These are phyloP conservation scores for Verbena officinalis DNA, from an alignment of 257 asterid species.

Conservation along the genomic window DNA sequence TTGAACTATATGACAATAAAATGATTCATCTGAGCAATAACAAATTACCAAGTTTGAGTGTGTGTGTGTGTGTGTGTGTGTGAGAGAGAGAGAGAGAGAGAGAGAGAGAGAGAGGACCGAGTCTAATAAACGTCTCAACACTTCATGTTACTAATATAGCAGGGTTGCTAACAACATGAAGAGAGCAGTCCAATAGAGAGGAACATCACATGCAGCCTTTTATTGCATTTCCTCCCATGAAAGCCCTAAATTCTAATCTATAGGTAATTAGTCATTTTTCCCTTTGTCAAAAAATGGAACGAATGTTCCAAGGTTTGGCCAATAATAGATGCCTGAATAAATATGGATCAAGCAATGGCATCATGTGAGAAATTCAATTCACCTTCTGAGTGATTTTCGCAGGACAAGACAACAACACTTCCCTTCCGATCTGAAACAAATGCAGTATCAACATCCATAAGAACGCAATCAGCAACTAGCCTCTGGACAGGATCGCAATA, in stretches of 20 bases:
- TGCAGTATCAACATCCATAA: slow-evolving; percentile 84
- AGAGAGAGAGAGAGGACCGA: background rate
- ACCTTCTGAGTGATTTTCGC: slow-evolving; percentile 79
- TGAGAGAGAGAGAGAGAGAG: too few relatives aligned
- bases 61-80: too few relatives aligned
- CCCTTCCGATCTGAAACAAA: slow-evolving; percentile 94
- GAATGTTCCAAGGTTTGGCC: background rate
- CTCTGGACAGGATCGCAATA: slow-evolving; percentile 95
- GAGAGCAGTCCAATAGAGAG: background rate
- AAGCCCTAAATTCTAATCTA: background rate
- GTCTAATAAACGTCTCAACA: background rate
- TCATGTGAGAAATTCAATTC: slow-evolving; percentile 22
- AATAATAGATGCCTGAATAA: slow-evolving; percentile 3
- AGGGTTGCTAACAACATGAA: background rate
- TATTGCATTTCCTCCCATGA: slow-evolving; percentile 8
- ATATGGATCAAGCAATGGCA: background rate
- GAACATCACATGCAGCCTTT: slow-evolving; percentile 1
- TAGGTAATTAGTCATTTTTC: background rate
- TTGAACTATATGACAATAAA: slow-evolving; percentile 15
- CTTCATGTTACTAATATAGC: background rate
- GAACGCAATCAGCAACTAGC: slow-evolving; percentile 91
- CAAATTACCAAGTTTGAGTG: background rate
- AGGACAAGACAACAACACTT: slow-evolving; percentile 76
- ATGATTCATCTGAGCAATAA: slow-evolving; percentile 19
- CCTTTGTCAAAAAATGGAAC: background rate